These are phyloP conservation scores for Saccharomyces hybrid DNA, from an alignment of 1,139 yeast species.

Conservation along the genomic window DNA sequence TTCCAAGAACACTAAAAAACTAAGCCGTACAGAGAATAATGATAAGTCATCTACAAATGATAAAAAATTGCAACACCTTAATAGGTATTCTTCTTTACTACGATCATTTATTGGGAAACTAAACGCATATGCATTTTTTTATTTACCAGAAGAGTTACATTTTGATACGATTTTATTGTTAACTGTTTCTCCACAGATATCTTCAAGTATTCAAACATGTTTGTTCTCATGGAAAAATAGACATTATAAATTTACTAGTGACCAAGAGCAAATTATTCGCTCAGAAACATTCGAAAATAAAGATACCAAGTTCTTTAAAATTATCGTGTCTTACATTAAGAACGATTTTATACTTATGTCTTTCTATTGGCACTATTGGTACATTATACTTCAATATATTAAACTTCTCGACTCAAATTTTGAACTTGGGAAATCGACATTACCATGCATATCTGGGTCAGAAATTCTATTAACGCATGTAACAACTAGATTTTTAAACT, in stretches of 20 bases:
- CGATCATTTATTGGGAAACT: constrained; percentile 27
- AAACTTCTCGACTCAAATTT: constrained; percentile 3
- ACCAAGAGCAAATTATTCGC: constrained; percentile 2
- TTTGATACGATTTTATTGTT: constrained; percentile 21
- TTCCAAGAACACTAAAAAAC: constrained; percentile 12
- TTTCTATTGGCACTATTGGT: constrained; percentile 31
- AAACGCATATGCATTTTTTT: constrained; percentile 27
- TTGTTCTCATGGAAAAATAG: constrained; percentile 21
- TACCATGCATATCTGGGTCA: constrained; percentile 16
- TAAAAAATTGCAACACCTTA: constrained; percentile 6
- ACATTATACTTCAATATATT: constrained; percentile 16
- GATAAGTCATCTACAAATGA: not conserved
- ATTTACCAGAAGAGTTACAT: constrained; percentile 22
- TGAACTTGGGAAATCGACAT: constrained; percentile 2
- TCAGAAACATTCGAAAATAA: constrained; percentile 8
- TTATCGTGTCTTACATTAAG: constrained; percentile 27
- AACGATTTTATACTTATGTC: constrained; percentile 24
- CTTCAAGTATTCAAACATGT: constrained; percentile 5
- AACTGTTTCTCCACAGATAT: constrained; percentile 9
- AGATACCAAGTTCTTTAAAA: constrained; percentile 19
- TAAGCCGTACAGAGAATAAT: not conserved
- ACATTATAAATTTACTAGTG: constrained; percentile 6
- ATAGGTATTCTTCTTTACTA: constrained; percentile 20
- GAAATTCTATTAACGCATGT: constrained; percentile 14
- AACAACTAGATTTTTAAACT: constrained; percentile 11